A percentile compares a stretch with the other conserved stretches of the same genome.
These are phyloP conservation scores for Castanopsis chinensis DNA, from an alignment of 306 rosid species.

Conservation along the genomic window DNA sequence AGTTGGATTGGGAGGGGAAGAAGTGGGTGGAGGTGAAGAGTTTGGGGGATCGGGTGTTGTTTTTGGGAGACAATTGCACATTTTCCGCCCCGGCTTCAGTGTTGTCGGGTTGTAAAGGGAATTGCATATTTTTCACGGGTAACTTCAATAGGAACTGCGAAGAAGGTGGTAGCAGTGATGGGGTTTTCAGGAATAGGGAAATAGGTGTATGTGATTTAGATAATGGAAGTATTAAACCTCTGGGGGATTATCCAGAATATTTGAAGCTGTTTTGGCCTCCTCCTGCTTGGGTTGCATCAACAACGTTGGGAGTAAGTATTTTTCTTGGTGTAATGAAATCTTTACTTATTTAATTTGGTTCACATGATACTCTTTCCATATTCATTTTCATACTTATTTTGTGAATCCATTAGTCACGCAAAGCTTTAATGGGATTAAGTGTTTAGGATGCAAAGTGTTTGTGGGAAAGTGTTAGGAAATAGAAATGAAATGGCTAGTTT, in stretches of 20 bases:
- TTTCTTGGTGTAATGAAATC: neutral
- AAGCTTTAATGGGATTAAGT: no score
- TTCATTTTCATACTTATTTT: neutral
- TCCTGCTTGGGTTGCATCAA: conserved; percentile 51
- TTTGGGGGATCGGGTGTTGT: conserved; percentile 64
- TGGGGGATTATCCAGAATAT: conserved; percentile 46
- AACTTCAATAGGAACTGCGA: conserved; percentile 18
- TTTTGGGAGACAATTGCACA: conserved; percentile 71
- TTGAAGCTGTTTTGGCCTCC: conserved; percentile 73
- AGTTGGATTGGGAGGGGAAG: conserved; percentile 40
- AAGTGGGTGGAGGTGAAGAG: conserved; percentile 53
- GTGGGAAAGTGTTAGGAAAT: no score
- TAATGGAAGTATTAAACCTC: conserved; percentile 36
- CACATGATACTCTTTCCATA: neutral
- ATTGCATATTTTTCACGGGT: conserved; percentile 60
- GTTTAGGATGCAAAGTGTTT: no score
- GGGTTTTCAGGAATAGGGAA: conserved; percentile 34
- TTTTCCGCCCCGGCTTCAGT: conserved; percentile 56
- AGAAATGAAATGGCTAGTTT: no score
- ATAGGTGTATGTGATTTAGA: conserved; percentile 55
- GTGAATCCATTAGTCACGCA: no score
- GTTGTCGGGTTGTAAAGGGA: conserved; percentile 45
- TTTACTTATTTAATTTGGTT: neutral
- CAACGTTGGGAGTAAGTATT: conserved; percentile 31
- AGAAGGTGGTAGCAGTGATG: conserved; percentile 22